Evolutionary conservation across 2,329 filamentous ascomycete genomes (phyloP).

Genomic region (Fusarium xylarioides): DNA sequence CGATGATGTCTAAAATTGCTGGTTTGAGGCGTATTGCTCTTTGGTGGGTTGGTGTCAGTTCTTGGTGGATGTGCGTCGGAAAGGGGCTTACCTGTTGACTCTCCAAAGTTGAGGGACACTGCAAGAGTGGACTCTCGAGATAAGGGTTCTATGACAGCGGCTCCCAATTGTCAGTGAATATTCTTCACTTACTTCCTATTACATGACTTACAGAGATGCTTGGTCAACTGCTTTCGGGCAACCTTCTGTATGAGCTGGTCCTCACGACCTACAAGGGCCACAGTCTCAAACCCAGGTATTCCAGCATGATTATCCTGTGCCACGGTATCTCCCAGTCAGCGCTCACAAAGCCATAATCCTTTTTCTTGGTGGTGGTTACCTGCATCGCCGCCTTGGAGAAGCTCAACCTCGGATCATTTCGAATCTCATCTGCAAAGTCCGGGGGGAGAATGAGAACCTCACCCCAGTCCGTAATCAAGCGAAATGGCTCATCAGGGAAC

Average conservation of each 20-base stretch:
- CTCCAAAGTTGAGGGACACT: not conserved
- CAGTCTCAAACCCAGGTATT: not conserved
- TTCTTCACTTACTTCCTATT: rapidly evolving
- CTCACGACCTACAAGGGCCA: not conserved
- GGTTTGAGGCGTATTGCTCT: not conserved
- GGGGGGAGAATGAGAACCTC: not conserved
- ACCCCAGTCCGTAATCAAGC: not conserved
- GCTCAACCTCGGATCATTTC: not conserved
- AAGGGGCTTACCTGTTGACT: not conserved
- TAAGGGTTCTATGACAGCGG: not conserved
- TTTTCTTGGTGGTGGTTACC: not conserved
- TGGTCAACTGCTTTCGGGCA: not conserved
- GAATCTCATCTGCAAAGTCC: not conserved
- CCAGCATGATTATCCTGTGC: not conserved
- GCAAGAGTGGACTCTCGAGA: not conserved
- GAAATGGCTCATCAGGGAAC: not conserved
- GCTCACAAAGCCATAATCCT: no score
- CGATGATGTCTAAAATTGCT: not conserved
- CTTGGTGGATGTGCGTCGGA: no score
- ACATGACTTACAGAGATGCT: not conserved
- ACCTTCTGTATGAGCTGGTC: not conserved
- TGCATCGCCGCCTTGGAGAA: not conserved
- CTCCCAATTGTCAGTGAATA: rapidly evolving
- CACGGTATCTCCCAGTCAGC: no score
- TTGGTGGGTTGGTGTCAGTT: not conserved